Evolutionary conservation across 1,284 basidiomycete genomes (phyloP).

Genomic region (Pyrrhoderma lamaoense): DNA sequence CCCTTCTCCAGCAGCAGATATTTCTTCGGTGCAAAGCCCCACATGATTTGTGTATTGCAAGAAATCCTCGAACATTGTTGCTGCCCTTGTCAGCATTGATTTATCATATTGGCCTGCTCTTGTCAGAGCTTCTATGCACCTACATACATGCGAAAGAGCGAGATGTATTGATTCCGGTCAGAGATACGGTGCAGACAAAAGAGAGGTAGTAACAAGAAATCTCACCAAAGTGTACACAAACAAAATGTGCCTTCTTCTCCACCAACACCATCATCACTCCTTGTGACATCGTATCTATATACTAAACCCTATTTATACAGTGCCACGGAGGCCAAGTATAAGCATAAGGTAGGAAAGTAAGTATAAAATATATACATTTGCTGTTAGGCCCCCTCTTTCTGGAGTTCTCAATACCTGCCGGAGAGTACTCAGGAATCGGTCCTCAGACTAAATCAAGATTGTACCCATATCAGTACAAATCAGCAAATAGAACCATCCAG

Average conservation of each 20-base stretch:
- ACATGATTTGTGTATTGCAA: conserved; percentile 80
- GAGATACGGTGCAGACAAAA: no score
- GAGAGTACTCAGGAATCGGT: conserved; percentile 78
- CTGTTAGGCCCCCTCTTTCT: conserved; percentile 81
- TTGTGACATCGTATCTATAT: conserved; percentile 73
- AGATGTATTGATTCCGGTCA: no score
- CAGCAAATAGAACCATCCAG: no score
- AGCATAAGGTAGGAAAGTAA: no score
- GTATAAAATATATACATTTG: conserved; percentile 50
- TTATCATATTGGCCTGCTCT: conserved; percentile 75
- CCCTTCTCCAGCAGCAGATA: conserved; percentile 74
- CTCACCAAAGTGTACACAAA: conserved; percentile 65
- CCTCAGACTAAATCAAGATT: conserved; percentile 63
- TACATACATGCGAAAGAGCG: no score
- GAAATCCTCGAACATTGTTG: conserved; percentile 82
- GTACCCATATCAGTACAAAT: no score
- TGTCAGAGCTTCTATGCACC: conserved; percentile 76
- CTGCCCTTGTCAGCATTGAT: conserved; percentile 57
- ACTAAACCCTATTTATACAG: conserved; percentile 47
- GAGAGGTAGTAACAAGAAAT: no score
- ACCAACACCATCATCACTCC: conserved; percentile 85
- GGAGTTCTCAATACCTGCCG: conserved; percentile 76
- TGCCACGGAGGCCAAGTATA: background rate
- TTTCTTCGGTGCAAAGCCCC: conserved; percentile 79
- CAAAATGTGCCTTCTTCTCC: conserved; percentile 88